Conservation (phyloP, 2,329 filamentous ascomycete genomes). For the Aspergillus sergii region DNA sequence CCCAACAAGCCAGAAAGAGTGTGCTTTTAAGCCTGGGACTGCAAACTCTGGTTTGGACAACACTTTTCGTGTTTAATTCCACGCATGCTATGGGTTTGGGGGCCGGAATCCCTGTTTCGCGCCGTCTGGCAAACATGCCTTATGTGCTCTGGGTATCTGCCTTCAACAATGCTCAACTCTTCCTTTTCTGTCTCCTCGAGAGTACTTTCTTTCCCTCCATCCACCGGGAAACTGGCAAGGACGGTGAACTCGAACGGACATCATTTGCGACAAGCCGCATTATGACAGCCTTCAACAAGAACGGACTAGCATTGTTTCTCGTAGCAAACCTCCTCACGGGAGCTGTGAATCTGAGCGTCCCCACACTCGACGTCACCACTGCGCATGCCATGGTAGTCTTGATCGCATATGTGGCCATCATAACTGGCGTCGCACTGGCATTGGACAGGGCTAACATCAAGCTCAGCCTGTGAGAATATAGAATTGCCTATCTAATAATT, state of each 20-base stretch:
- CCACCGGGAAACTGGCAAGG: slow-evolving; percentile 58
- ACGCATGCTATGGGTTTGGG: slow-evolving; percentile 70
- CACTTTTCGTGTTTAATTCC: slow-evolving; percentile 70
- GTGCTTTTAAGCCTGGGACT: slow-evolving; percentile 66
- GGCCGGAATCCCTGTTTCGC: slow-evolving; percentile 69
- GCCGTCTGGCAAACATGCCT: slow-evolving; percentile 87
- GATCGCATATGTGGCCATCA: slow-evolving; percentile 66
- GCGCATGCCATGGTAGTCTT: slow-evolving; percentile 72
- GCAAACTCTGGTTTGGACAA: slow-evolving; percentile 69
- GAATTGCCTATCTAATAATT: background rate
- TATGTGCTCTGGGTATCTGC: slow-evolving; percentile 92
- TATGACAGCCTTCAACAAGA: slow-evolving; percentile 83
- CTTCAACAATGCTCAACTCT: slow-evolving; percentile 83
- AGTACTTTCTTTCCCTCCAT: slow-evolving; percentile 74
- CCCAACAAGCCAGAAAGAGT: slow-evolving; percentile 51
- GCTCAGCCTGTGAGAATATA: slow-evolving; percentile 15
- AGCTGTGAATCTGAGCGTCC: slow-evolving; percentile 81
- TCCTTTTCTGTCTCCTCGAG: slow-evolving; percentile 78
- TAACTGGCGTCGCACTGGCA: slow-evolving; percentile 66
- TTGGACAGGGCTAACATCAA: slow-evolving; percentile 44
- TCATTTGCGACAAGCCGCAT: slow-evolving; percentile 75
- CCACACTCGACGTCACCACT: slow-evolving; percentile 73
- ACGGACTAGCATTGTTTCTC: slow-evolving; percentile 83
- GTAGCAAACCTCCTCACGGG: slow-evolving; percentile 89
- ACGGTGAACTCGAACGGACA: slow-evolving; percentile 65